A percentile compares a stretch with the other conserved stretches of the same genome.
phyloP scores from a whole-genome alignment of 768 basidiomycete species.

The Cystofilobasidium bisporidii region DNA sequence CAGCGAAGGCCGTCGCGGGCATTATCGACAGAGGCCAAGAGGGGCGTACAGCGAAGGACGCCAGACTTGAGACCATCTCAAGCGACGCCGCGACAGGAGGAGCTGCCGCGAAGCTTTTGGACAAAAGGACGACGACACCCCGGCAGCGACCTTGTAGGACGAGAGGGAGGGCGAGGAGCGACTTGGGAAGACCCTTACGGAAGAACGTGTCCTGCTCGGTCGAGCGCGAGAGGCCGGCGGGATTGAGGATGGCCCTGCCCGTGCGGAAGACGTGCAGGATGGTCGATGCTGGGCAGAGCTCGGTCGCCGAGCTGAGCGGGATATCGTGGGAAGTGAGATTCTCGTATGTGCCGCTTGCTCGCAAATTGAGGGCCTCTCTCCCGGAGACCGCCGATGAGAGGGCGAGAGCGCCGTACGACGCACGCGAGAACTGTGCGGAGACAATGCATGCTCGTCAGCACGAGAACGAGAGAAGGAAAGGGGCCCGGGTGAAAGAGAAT shows the following conservation, averaged over 20 bases:
- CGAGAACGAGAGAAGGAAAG: too few species aligned
- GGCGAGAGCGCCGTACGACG: not conserved
- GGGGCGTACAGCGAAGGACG: slow-evolving; percentile 7
- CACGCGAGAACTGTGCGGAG: not conserved
- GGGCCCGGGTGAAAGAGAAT: not conserved
- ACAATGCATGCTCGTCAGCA: not conserved
- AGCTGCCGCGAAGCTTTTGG: not conserved
- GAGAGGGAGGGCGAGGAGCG: not conserved
- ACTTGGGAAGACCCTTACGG: not conserved
- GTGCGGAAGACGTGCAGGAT: slow-evolving; percentile 12
- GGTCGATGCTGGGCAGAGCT: slow-evolving; percentile 5
- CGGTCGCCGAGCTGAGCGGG: not conserved
- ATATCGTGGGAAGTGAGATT: not conserved
- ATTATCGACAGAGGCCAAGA: not conserved
- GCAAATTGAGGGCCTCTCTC: not conserved
- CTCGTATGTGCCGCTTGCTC: not conserved
- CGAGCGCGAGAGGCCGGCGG: not conserved
- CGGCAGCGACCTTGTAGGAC: not conserved
- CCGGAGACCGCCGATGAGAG: not conserved
- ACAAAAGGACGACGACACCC: slow-evolving; percentile 8
- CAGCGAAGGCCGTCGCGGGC: not conserved
- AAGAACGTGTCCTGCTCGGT: not conserved
- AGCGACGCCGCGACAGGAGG: not conserved
- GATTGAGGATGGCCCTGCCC: not conserved
- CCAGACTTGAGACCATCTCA: slow-evolving; percentile 18